Conservation (phyloP, 78 protist genomes). For the Thecamonas trahens region DNA sequence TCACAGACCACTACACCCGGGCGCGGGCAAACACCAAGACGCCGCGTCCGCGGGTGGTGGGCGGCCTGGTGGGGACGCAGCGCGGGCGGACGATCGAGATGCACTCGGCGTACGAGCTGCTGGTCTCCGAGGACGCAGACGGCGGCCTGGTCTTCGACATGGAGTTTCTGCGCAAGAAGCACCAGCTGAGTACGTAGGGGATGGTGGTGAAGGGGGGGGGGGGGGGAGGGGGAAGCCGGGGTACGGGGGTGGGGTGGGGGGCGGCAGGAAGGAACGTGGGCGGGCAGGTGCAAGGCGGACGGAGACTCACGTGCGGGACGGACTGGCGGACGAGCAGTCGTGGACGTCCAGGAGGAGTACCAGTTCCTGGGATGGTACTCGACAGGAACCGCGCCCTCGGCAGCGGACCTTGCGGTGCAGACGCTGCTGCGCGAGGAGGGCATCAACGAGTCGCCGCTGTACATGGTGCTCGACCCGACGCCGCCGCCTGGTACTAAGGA, state of each 20-base stretch:
- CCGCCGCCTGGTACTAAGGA: too few relatives aligned
- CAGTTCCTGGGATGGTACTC: conserved; percentile 72
- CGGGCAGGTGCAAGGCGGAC: too few relatives aligned
- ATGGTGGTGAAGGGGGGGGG: background rate
- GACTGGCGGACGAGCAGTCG: too few relatives aligned
- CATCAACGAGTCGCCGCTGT: conserved; percentile 61
- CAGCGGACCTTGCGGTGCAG: too few relatives aligned
- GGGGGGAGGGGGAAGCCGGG: too few relatives aligned
- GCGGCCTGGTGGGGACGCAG: conserved; percentile 62
- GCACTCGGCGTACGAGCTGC: conserved; percentile 66
- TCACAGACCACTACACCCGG: conserved; percentile 76
- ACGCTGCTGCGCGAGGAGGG: too few relatives aligned
- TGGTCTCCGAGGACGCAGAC: conserved; percentile 6
- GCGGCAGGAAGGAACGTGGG: too few relatives aligned
- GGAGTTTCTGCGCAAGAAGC: conserved; percentile 41
- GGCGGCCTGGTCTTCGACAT: conserved; percentile 22
- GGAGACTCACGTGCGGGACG: too few relatives aligned
- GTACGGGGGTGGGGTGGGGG: too few relatives aligned
- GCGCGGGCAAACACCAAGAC: conserved; percentile 11
- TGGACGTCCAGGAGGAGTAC: conserved; percentile 59
- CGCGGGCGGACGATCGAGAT: conserved; percentile 68
- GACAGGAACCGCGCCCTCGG: too few relatives aligned
- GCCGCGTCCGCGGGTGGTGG: conserved; percentile 42
- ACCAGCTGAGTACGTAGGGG: conserved; percentile 53
- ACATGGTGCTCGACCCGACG: conserved; percentile 51